Evolutionary conservation across 345 rosid species (phyloP), one percentile per base, ranked within the genome.

Genomic region (Viola odorata): DNA sequence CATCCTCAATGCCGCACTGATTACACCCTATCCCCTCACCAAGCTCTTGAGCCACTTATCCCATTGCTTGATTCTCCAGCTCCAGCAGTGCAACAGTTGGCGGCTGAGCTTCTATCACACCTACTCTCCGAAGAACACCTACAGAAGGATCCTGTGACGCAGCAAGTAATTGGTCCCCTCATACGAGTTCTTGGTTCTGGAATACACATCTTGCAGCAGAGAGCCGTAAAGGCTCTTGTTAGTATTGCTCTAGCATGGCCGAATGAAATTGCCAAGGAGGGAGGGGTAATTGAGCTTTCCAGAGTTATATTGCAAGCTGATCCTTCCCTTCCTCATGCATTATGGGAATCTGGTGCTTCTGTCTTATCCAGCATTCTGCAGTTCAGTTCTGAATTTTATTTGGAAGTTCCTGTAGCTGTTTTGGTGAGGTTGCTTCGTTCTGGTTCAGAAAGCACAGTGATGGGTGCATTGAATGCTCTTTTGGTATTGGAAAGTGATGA

Each of bases 91-190:
- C 98, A 91, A 58, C 98, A 95, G 70, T 72, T 91, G 82, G 96
- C 98, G 51, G 98, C 99, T 54, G 99, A 95, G 91, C 98, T 95
- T 73, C 85, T 95, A 40, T 87, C 99, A 11, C 94, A 95, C 76
- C 77, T 95, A 16, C 91, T 95, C 41, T 60, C 74, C 61, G 96
- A 83, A 76, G 99, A 95, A 50, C 84, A 81, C 80, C 91, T 95
- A 61, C 96, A 87, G 79, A 91, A 87, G 83, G 96, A 88, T 75
- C 77, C 96, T 23, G 73, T 83, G 59, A 85, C 86, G 12, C 91
- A 84, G 73, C 90, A 80, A 65, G 88, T 83, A 17, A 91, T 95
- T 53, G 89, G 88, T 75, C 98, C 99, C 5, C 83, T 95, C 38
- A 69, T 88, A 60, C 81, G 89, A 74, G 85, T 85, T 70, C 94